Evolutionary conservation across 768 basidiomycete genomes (phyloP), one percentile per base, ranked within the genome.

Genomic region (Trichaptum fuscoviolaceum): DNA sequence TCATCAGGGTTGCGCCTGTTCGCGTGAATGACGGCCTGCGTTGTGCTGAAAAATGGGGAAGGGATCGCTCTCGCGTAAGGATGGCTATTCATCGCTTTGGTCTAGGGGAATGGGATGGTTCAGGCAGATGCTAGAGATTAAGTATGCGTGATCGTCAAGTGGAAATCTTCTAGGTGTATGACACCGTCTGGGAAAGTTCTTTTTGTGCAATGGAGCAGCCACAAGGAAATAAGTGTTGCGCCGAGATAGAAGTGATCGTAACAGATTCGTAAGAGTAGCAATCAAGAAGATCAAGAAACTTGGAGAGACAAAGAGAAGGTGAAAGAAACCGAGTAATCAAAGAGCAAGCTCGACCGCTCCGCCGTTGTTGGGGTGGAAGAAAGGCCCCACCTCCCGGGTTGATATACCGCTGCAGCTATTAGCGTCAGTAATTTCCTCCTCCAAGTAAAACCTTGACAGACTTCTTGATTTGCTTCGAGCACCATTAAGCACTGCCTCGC

Each of bases 191-290:
- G 42, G 20, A 52, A 20, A 15, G 42, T 52, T 52, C 42, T 52
- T 52, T 12, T 52, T 52, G 42, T 52, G 42, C 20, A 20, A 52
- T 52, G 42, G 20, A 52, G 42, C 20, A 12, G 12, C 42, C 20
- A 20, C 42, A 52, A 52, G 20, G 42, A 4, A 52, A 52, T 15
- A 20, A 15, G 42, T 52, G 30, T 52, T 20, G 42, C 42, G 15
- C 42, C 42, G 42, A 52, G 42, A 52, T 52, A 52, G 42, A 52
- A 52, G 42, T 52, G 42, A 52, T 52, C 42, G 42, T 52, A 52
- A 52, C 42, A 52, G 42, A 20, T 52, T 52, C 42, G 42, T 52
- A 20, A 52, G 42, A 20, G 20, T 12, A 52, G 15, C 15, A 52
- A 52, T 52, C 42, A 52, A 52, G 42, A 4, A 52, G 42, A 52